phyloP scores from a whole-genome alignment of 805 yeast genomes.

The Komagataella ulmi region DNA sequence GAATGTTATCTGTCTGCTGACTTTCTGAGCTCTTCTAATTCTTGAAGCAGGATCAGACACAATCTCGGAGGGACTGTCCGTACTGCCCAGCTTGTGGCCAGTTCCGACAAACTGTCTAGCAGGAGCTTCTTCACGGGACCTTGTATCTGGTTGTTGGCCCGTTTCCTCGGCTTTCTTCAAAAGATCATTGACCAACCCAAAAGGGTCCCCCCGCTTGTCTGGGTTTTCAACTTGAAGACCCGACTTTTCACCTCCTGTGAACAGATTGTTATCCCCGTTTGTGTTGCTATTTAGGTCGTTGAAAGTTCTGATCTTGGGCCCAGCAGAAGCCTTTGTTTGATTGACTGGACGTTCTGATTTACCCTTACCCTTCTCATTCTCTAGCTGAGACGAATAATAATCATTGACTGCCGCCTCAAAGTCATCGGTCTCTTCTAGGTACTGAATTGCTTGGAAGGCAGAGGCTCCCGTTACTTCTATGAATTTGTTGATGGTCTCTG shows the following conservation, averaged over 20 bases:
- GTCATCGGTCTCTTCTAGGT: conserved; percentile 17
- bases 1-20: conserved; percentile 72
- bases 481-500: conserved; percentile 14
- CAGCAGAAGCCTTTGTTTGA: conserved; percentile 1
- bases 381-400: not conserved
- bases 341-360: not conserved
- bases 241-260: conserved; percentile 59
- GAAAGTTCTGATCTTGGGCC: conserved; percentile 13
- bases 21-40: conserved; percentile 29
- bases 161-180: conserved; percentile 57
- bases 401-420: conserved; percentile 8
- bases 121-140: conserved; percentile 13
- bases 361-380: not conserved
- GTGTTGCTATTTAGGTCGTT: conserved; percentile 19
- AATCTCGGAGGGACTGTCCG: conserved; percentile 18
- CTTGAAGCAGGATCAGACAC: conserved; percentile 17
- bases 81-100: conserved; percentile 40
- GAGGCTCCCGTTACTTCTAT: conserved; percentile 24
- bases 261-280: conserved; percentile 24
- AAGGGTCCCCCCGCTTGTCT: conserved; percentile 21
- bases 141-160: conserved; percentile 32
- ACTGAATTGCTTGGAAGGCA: conserved; percentile 22
- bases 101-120: conserved; percentile 28
- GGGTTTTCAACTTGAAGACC: conserved; percentile 76
- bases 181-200: conserved; percentile 36